Evolutionary conservation across 495 filamentous ascomycete genomes (phyloP), one percentile per base, ranked within the genome.

Genomic region (Aspergillus avenaceus): DNA sequence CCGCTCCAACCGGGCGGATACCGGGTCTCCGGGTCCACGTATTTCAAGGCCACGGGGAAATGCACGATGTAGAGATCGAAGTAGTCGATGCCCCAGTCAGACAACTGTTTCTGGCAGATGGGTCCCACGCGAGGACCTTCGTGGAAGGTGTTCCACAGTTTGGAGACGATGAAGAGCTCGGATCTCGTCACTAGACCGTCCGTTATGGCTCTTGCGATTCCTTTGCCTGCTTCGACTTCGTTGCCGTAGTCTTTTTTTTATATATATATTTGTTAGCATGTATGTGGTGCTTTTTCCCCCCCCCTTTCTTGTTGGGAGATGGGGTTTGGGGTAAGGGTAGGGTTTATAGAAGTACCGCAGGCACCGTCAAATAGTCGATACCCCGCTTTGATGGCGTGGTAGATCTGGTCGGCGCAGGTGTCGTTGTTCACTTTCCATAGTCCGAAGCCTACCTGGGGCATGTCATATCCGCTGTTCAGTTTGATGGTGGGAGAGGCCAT

Each of bases 141-240:
- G 73, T 91, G 87, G 79, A 89, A 93, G 63, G 80, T 83, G 76
- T 91, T 91, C 90, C 90, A 96, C 45, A 96, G 83, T 76, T 96
- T 96, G 60, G 86, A 89, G 47, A 90, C 87, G 63, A 96, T 81
- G 81, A 96, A 96, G 68, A 95, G 85, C 26, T 96, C 89, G 65
- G 84, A 78, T 50, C 90, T 86, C 73, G 84, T 91, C 59, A 93
- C 89, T 42, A 95, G 63, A 29, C 89, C 89, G 11, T 96, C 90
- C 53, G 84, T 78, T 70, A 96, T 91, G 56, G 90, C 90, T 60
- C 88, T 88, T 44, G 81, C 82, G n/a, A 96, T 80, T 51, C 90
- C 90, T 60, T 93, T 73, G 51, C 90, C 90, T 56, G 80, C 84
- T 70, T 92, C 87, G 50, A 80, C 79, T 73, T 95, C 90, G 69